Conservation (phyloP, 2,329 filamentous ascomycete species). For the Cordyceps pruinosa region DNA sequence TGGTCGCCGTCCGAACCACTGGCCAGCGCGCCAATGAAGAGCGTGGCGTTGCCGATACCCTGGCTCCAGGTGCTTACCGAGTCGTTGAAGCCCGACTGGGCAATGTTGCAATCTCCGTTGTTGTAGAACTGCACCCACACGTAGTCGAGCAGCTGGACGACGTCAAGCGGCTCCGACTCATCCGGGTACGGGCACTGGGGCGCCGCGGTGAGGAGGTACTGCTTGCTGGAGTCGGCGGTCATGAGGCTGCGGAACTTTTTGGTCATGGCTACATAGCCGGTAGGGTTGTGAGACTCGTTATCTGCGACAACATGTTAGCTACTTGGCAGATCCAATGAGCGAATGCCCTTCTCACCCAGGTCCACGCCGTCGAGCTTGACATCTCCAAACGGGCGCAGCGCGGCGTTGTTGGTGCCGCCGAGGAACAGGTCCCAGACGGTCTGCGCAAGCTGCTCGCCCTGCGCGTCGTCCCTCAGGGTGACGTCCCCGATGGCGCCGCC, state of each 20-base stretch:
- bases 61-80: slow-evolving; percentile 61
- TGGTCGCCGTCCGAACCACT: slow-evolving; percentile 41
- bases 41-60: slow-evolving; percentile 49
- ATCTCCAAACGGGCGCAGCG: slow-evolving; percentile 58
- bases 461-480: slow-evolving; percentile 39
- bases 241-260: slow-evolving; percentile 46
- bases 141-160: slow-evolving; percentile 42
- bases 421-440: slow-evolving; percentile 64
- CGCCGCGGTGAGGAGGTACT: slow-evolving; percentile 53
- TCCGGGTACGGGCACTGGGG: slow-evolving; percentile 57
- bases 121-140: slow-evolving; percentile 62
- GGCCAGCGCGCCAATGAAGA: slow-evolving; percentile 53
- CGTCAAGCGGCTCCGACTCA: slow-evolving; percentile 39
- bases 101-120: slow-evolving; percentile 52
- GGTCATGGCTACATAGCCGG: slow-evolving; percentile 54
- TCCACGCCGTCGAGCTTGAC: slow-evolving; percentile 66
- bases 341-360: slow-evolving; percentile 33
- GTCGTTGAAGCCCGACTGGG: slow-evolving; percentile 48
- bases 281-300: slow-evolving; percentile 54
- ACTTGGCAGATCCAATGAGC: too few relatives aligned
- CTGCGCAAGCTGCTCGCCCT: slow-evolving; percentile 49
- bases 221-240: slow-evolving; percentile 38
- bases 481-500: slow-evolving; percentile 62
- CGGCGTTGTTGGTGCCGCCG: slow-evolving; percentile 28
- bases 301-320: slow-evolving; percentile 1